These are phyloP conservation scores for Backusella morwellensis DNA, from an alignment of 192 early-diverging fungal genomes.

Conservation along the genomic window DNA sequence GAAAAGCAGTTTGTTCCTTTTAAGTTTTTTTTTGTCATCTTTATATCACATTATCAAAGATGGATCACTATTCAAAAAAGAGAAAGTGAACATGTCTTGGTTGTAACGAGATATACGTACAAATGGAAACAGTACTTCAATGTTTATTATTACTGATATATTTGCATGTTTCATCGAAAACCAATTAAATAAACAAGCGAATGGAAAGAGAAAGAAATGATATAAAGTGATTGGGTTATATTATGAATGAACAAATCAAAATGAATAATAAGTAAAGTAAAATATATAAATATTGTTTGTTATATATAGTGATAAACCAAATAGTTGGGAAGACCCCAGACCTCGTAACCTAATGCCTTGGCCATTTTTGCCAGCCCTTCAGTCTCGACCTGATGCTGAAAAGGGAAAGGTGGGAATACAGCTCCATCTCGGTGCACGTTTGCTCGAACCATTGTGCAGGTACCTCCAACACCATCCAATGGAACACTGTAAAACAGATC, in stretches of 20 bases:
- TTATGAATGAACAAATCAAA: neutral
- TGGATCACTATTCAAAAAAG: neutral
- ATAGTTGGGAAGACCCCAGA: slow-evolving; percentile 64
- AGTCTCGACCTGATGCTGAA: slow-evolving; percentile 68
- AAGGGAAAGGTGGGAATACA: slow-evolving; percentile 59
- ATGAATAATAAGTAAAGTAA: neutral
- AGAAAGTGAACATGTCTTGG: neutral
- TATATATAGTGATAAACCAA: slow-evolving; percentile 57
- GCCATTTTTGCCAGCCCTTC: slow-evolving; percentile 75
- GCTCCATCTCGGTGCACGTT: slow-evolving; percentile 65
- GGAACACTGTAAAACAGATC: slow-evolving; percentile 42
- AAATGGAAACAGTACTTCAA: neutral
- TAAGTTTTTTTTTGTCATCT: no score
- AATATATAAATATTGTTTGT: neutral
- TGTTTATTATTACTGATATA: neutral
- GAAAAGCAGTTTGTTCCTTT: no score
- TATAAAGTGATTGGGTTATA: neutral
- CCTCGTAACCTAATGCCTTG: slow-evolving; percentile 57
- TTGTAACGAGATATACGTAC: neutral
- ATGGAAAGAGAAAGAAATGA: neutral
- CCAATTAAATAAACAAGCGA: neutral
- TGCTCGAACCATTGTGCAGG: slow-evolving; percentile 65
- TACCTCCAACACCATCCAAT: slow-evolving; percentile 67
- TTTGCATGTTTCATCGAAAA: neutral
- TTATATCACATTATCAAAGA: no score